Base-by-base conservation (phyloP, 495 filamentous ascomycete genomes). In the Acidomyces sp. region DNA sequence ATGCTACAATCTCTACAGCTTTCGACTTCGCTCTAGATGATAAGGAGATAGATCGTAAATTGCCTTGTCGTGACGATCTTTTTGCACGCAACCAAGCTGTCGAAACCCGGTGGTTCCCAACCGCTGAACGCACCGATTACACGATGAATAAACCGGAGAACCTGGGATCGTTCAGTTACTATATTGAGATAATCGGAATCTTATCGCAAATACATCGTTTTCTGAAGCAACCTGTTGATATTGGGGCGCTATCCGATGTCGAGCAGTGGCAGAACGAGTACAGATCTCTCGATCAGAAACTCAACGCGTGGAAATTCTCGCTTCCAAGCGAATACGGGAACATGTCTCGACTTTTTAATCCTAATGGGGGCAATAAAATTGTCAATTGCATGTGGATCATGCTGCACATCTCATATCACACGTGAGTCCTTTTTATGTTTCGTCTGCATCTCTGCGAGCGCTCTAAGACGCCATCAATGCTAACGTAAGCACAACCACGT, bases 1-100 rank as follows among this genome's bases (percentile, higher is more conserved):
- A 90, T 50, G 85, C 85, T 1, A 92, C 84, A 1, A 73, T 92
- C 32, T 78, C 83, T 0, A 93, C 85, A 0, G 82, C 85, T 2
- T 90, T 93, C 48, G 83, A 93, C 55, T 87, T 93, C 58, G 82
- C 81, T 2, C 61, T 93, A 34, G 78, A 85, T 46, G 83, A 92
- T 50, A 82, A 78, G 48, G 84, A 93, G 46, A 88, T 93, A 36
- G 83, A 93, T 53, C 73, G 85, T 19, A 83, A 75, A 32, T 66
- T 93, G 10, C 85, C 85, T 15, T 93, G 85, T 54, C 75, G 80
- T 30, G 84, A 93, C 50, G 80, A 88, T 48, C 66, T 82, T n/a
- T 92, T 82, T 65, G 67, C 77, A 31, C 78, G 77, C 48, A 90
- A 92, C 48, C 75, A 85, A 47, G 72, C 77, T 7, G 80, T 90